These are phyloP conservation scores for Hirsutella thompsonii DNA, from an alignment of 2,329 filamentous ascomycete species.

Conservation along the genomic window DNA sequence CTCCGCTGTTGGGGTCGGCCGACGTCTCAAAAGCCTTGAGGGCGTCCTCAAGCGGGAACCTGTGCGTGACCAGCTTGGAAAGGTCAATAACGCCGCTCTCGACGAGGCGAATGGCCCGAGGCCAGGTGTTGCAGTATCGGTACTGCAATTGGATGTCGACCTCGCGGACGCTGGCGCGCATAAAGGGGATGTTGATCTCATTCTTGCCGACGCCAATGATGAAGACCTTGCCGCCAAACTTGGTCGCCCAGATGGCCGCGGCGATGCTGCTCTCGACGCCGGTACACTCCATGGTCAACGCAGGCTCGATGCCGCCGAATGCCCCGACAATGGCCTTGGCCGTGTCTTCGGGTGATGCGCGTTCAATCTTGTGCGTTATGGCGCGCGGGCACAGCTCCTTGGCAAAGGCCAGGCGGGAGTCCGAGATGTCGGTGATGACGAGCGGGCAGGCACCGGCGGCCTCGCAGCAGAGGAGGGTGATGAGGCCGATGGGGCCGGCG, in stretches of 20 bases:
- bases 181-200: slow-evolving; percentile 92
- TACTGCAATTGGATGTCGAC: slow-evolving; percentile 96
- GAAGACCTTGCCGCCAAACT: slow-evolving; percentile 95
- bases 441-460: slow-evolving; percentile 85
- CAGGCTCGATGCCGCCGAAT: slow-evolving; percentile 70
- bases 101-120: slow-evolving; percentile 76
- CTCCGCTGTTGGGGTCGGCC: slow-evolving; percentile 75
- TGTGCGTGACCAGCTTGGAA: slow-evolving; percentile 74
- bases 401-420: slow-evolving; percentile 72
- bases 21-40: slow-evolving; percentile 83
- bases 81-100: slow-evolving; percentile 76
- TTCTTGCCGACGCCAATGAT: slow-evolving; percentile 92
- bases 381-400: slow-evolving; percentile 70
- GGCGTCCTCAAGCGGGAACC: slow-evolving; percentile 75
- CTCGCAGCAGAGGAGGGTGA: slow-evolving; percentile 71
- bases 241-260: slow-evolving; percentile 76
- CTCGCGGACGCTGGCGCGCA: slow-evolving; percentile 80
- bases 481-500: slow-evolving; percentile 85
- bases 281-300: slow-evolving; percentile 81
- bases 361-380: slow-evolving; percentile 66
- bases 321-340: slow-evolving; percentile 53
- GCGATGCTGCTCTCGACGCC: slow-evolving; percentile 84
- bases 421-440: slow-evolving; percentile 90
- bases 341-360: slow-evolving; percentile 54
- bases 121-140: slow-evolving; percentile 93